Evolutionary conservation across 805 yeast genomes (phyloP).

Genomic region (Ogataea pini): DNA sequence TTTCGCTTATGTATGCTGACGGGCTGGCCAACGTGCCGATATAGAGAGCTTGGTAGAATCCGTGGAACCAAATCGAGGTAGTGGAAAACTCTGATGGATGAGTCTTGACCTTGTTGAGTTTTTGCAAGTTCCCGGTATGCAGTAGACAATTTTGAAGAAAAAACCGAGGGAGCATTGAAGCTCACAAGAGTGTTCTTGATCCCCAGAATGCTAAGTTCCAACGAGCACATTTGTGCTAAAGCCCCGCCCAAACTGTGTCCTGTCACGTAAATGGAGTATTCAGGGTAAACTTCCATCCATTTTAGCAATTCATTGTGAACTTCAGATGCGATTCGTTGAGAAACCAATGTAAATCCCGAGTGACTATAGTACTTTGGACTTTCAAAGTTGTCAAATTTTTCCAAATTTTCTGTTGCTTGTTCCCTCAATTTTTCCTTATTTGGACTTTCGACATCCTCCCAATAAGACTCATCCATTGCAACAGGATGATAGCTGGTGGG

Average conservation of each 20-base stretch:
- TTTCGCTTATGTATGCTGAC: constrained; percentile 14
- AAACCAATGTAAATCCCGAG: constrained; percentile 20
- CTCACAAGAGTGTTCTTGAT: constrained; percentile 16
- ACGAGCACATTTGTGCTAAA: constrained; percentile 57
- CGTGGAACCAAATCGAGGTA: constrained; percentile 22
- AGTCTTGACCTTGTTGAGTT: neutral
- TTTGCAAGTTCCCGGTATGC: constrained; percentile 10
- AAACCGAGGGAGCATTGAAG: constrained; percentile 22
- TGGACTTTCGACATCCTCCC: constrained; percentile 9
- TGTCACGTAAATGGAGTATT: constrained; percentile 36
- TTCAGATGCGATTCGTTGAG: constrained; percentile 11
- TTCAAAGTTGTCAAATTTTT: constrained; percentile 7
- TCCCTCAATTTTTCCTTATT: constrained; percentile 3
- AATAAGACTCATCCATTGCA: constrained; percentile 5
- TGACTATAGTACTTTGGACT: constrained; percentile 18
- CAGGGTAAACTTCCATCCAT: constrained; percentile 14
- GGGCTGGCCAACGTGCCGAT: constrained; percentile 21
- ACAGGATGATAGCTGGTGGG: constrained; percentile 15
- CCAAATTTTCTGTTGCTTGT: constrained; percentile 6
- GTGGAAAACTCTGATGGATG: constrained; percentile 14
- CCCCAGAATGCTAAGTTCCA: constrained; percentile 62
- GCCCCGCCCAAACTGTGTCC: constrained; percentile 66
- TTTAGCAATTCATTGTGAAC: constrained; percentile 17
- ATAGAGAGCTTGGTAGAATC: constrained; percentile 18
- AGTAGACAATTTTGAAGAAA: constrained; percentile 19